Evolutionary conservation across 1,284 basidiomycete species (phyloP).

Genomic region (Athelia psychrophila): DNA sequence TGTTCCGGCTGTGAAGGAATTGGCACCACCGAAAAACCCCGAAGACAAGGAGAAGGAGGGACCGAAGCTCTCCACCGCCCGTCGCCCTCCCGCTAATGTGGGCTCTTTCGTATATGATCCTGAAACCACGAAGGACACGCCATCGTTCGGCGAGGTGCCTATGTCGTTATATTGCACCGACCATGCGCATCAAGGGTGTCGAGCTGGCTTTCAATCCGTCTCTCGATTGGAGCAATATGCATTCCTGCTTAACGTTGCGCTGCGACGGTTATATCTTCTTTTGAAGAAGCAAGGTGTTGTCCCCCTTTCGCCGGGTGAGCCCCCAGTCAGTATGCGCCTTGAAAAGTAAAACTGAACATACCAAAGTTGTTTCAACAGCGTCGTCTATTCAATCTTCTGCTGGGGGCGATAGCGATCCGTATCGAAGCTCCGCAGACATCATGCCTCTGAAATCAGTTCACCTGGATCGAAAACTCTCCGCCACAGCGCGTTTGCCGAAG

Average conservation of each 20-base stretch:
- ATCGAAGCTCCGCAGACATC: constrained; percentile 86
- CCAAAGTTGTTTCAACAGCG: constrained; percentile 30
- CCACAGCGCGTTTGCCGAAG: constrained; percentile 88
- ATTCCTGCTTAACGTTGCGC: constrained; percentile 93
- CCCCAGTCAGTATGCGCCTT: constrained; percentile 14
- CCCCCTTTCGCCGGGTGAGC: constrained; percentile 71
- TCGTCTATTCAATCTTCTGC: constrained; percentile 28
- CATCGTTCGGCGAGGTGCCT: constrained; percentile 69
- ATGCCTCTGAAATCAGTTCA: constrained; percentile 93
- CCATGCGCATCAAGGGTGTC: constrained; percentile 67
- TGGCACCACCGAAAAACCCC: constrained; percentile 32
- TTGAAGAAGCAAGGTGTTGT: constrained; percentile 92
- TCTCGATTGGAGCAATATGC: constrained; percentile 97
- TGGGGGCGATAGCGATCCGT: constrained; percentile 59
- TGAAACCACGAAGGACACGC: constrained; percentile 58
- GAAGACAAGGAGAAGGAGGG: constrained; percentile 43
- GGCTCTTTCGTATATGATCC: constrained; percentile 74
- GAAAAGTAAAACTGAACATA: not conserved
- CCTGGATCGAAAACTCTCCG: constrained; percentile 92
- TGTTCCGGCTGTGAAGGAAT: constrained; percentile 53
- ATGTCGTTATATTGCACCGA: constrained; percentile 74
- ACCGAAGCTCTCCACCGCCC: constrained; percentile 56
- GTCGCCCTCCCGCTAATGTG: constrained; percentile 78
- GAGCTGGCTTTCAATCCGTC: constrained; percentile 85
- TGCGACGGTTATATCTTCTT: constrained; percentile 88